Evolutionary conservation across 495 filamentous ascomycete species (phyloP), one percentile per base, ranked within the genome.

Genomic region (Daldinia grandis): DNA sequence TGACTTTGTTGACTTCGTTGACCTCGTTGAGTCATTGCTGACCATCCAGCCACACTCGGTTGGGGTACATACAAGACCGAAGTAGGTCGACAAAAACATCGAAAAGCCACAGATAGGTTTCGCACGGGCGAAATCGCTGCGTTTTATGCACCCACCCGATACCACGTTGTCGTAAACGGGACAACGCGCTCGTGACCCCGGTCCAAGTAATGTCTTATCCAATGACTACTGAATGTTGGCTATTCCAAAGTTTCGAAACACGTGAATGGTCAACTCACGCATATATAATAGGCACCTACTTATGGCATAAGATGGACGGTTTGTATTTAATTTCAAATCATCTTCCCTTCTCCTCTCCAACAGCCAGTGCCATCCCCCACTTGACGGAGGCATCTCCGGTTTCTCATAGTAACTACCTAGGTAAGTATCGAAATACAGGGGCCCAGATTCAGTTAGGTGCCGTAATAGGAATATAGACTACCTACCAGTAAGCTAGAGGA

Each of bases 21-120:
- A 14, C 19, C 24, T 44, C 15, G 27, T 60, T 61, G 37, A 66
- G 24, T 62, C 40, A 71, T 61, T 14, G 61, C 67, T 65, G 61
- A 66, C 50, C 37, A 57, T 28, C n/a, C 38, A 56, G 61, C 68
- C 57, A 55, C 25, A 58, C 8, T 25, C 2, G 27, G 47, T 56
- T 47, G 47, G 0, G 14, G 37, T 56, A 19, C 19, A 10, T 54
- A 49, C 35, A 38, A 21, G 10, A 28, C 9, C 27, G n/a, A 25
- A 40, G 56, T 5, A 38, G 27, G 21, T 49, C 37, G 60, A 42
- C 47, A n/a, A 30, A 37, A 42, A 50, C 19, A 27, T 28, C 21
- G 37, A 53, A 55, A 27, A 28, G 35, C 55, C 54, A 53, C 42
- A 38, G 24, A 58, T 5, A 51, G 15, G 31, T 15, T 40, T 42